Conservation (phyloP, 805 yeast species). For the Kluyveromyces dobzhanskii region DNA sequence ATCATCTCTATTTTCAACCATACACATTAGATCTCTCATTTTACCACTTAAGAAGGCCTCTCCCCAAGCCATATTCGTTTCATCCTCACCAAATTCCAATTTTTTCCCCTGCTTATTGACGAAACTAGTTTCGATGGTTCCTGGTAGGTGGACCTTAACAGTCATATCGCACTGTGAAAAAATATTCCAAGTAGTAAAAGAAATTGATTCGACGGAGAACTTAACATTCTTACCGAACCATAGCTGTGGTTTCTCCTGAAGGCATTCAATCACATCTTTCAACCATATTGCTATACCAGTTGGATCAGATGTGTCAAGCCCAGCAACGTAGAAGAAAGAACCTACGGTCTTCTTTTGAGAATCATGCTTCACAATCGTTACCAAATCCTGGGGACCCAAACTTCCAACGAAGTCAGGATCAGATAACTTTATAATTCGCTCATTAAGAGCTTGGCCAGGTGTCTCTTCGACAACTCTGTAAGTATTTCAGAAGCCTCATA, state of each 20-base stretch:
- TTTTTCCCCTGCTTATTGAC: constrained; percentile 26
- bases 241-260: constrained; percentile 52
- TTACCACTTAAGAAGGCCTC: constrained; percentile 53
- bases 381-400: constrained; percentile 63
- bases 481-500: too few relatives aligned
- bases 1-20: constrained; percentile 41
- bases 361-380: constrained; percentile 13
- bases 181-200: constrained; percentile 57
- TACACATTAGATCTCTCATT: constrained; percentile 51
- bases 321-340: constrained; percentile 66
- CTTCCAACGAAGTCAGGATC: constrained; percentile 39
- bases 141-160: constrained; percentile 69
- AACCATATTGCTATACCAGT: constrained; percentile 72
- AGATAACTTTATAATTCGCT: constrained; percentile 52
- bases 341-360: constrained; percentile 48
- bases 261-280: constrained; percentile 57
- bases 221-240: constrained; percentile 75
- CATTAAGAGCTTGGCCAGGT: constrained; percentile 51
- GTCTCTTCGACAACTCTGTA: constrained; percentile 47
- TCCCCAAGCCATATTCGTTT: constrained; percentile 42
- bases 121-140: constrained; percentile 48
- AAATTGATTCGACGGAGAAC: constrained; percentile 64
- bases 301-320: constrained; percentile 66
- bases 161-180: constrained; percentile 59
- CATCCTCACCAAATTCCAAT: constrained; percentile 33